Base-by-base conservation (phyloP, 768 basidiomycete genomes). In the Macrocybe gigantea region DNA sequence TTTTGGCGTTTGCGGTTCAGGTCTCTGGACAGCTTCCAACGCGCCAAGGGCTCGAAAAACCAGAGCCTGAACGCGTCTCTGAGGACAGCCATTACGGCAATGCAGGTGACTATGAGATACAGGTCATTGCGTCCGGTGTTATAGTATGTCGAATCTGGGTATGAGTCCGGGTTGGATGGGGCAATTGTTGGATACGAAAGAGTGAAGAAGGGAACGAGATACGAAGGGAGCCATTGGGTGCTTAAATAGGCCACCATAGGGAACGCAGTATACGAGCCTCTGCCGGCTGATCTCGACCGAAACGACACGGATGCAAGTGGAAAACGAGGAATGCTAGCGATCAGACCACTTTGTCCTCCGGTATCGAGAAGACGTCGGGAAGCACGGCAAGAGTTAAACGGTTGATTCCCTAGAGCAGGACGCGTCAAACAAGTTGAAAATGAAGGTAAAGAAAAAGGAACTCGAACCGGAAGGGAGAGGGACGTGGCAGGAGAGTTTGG, bases 11-110 rank as follows among this genome's bases (percentile, higher is more conserved):
- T 44, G 5, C 48, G 48, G 12, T 58, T 51, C 33, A 82, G 70
- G 58, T 84, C 72, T 48, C 76, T 74, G 36, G 72, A 67, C 51
- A 96, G 78, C 53, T 84, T 85, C 78, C 82, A 85, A 35, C 74
- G 71, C 12, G 89, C 93, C 47, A 96, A 80, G 7, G 93, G 91
- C 60, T 85, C 84, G 52, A 92, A 79, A 33, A 93, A 55, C 54
- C 71, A 74, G 14, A 93, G 65, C 57, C 96, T 82, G 36, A 82
- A 64, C 32, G 79, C 66, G 69, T 95, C 94, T 52, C 96, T 82
- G 29, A 92, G 64, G 45, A 93, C 56, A n/a, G 91, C 91, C 81
- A 96, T 93, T 55, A 85, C 69, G 10, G 85, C 78, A 49, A 96
- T 89, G 65, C 80, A 87, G n/a, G 83, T 78, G 47, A 93, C 65